Conservation (phyloP, 805 yeast species). For the Ogataea corticis region DNA sequence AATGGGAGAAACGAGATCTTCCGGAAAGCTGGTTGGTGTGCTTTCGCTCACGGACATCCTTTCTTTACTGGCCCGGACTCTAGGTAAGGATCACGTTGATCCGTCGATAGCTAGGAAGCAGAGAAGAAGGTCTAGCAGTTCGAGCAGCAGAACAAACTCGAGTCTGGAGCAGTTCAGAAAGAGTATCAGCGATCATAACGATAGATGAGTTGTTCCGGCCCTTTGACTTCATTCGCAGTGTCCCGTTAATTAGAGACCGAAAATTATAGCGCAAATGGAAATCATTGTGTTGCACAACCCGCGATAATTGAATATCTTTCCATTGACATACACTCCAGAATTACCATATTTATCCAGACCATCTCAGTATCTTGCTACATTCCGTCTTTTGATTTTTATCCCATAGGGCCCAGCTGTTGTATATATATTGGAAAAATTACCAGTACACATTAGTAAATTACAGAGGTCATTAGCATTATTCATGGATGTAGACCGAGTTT, state of each 20-base stretch:
- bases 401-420: neutral
- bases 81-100: slow-evolving; percentile 70
- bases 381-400: neutral
- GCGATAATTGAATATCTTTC: neutral
- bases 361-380: neutral
- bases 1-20: slow-evolving; percentile 45
- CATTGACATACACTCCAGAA: neutral
- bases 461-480: no score
- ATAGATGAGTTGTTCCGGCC: slow-evolving; percentile 14
- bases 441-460: no score
- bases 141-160: slow-evolving; percentile 37
- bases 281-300: neutral
- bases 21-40: slow-evolving; percentile 88
- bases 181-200: slow-evolving; percentile 40
- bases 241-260: neutral
- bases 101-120: slow-evolving; percentile 88
- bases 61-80: slow-evolving; percentile 72
- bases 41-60: slow-evolving; percentile 88
- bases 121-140: slow-evolving; percentile 64
- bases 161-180: slow-evolving; percentile 45
- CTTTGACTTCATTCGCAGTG: no score
- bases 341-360: neutral
- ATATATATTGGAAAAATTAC: neutral
- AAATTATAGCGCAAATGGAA: neutral
- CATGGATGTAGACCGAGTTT: no score